phyloP scores from a whole-genome alignment of 2,329 filamentous ascomycete species.

The Phoma sp. region DNA sequence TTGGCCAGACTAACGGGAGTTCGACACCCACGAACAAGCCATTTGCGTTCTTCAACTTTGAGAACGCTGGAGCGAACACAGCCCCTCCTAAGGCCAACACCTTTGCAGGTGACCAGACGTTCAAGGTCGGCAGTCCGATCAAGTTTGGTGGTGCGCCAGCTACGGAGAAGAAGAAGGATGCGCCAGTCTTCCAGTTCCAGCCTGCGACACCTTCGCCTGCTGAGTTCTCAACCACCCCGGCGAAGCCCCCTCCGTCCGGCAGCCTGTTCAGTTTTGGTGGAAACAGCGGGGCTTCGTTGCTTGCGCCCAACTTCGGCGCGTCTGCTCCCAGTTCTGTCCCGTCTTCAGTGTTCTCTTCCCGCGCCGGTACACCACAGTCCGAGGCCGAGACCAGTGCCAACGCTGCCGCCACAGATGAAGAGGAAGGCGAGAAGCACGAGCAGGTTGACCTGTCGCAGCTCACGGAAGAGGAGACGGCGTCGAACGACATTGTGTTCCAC shows the following conservation, averaged over 20 bases:
- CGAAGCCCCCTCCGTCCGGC: slow-evolving; percentile 29
- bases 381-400: slow-evolving; percentile 42
- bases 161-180: slow-evolving; percentile 29
- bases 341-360: slow-evolving; percentile 43
- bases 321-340: slow-evolving; percentile 32
- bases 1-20: slow-evolving; percentile 33
- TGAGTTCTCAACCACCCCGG: slow-evolving; percentile 37
- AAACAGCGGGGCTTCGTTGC: slow-evolving; percentile 24
- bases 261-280: slow-evolving; percentile 35
- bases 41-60: slow-evolving; percentile 40
- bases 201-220: slow-evolving; percentile 34
- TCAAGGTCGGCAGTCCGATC: slow-evolving; percentile 44
- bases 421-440: slow-evolving; percentile 36
- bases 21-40: slow-evolving; percentile 36
- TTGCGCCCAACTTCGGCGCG: slow-evolving; percentile 25
- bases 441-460: slow-evolving; percentile 42
- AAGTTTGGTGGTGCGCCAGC: slow-evolving; percentile 39
- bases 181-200: slow-evolving; percentile 36
- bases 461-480: slow-evolving; percentile 39
- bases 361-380: slow-evolving; percentile 45
- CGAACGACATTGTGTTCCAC: slow-evolving; percentile 45
- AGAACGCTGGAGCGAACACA: slow-evolving; percentile 34
- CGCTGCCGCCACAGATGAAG: slow-evolving; percentile 35
- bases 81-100: slow-evolving; percentile 36
- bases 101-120: slow-evolving; percentile 47